Conservation (phyloP, 371 early-diverging fungal species). For the Umbelopsis sp. region DNA sequence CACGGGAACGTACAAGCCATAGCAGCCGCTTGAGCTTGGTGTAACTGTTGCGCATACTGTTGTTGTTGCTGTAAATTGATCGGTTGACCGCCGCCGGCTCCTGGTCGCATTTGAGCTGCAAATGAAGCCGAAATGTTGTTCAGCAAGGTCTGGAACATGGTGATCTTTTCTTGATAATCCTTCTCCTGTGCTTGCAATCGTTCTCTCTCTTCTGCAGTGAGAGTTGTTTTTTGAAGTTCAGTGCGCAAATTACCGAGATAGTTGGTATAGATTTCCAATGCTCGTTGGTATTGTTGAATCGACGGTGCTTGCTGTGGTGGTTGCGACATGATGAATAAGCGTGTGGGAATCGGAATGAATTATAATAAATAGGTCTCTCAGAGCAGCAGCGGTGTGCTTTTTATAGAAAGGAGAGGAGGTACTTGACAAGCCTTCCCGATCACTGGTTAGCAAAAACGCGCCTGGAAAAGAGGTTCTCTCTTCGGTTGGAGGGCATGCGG, state of each 20-base stretch:
- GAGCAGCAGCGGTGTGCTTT: not conserved
- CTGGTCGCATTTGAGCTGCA: constrained; percentile 32
- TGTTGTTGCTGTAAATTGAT: constrained; percentile 17
- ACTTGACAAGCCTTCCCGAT: not conserved
- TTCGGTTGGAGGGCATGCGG: not conserved
- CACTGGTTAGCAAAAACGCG: not conserved
- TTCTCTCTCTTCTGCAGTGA: constrained; percentile 37
- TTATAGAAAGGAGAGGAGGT: not conserved
- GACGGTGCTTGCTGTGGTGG: constrained; percentile 30
- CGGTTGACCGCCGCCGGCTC: not conserved
- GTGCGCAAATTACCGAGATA: constrained; percentile 34
- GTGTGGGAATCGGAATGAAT: not conserved
- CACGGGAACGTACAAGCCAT: not conserved
- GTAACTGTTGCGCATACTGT: constrained; percentile 23
- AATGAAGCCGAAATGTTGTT: constrained; percentile 32
- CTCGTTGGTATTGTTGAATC: constrained; percentile 40
- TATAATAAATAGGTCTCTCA: not conserved
- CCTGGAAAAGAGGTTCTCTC: not conserved
- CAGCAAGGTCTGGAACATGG: constrained; percentile 36
- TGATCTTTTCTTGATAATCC: constrained; percentile 33
- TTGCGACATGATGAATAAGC: not conserved
- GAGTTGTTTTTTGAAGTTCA: constrained; percentile 38
- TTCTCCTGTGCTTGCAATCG: constrained; percentile 34
- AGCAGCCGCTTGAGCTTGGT: constrained; percentile 17
- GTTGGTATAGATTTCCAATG: constrained; percentile 34